Conservation (phyloP, 2,329 filamentous ascomycete species). For the Clarireedia homoeocarpa region DNA sequence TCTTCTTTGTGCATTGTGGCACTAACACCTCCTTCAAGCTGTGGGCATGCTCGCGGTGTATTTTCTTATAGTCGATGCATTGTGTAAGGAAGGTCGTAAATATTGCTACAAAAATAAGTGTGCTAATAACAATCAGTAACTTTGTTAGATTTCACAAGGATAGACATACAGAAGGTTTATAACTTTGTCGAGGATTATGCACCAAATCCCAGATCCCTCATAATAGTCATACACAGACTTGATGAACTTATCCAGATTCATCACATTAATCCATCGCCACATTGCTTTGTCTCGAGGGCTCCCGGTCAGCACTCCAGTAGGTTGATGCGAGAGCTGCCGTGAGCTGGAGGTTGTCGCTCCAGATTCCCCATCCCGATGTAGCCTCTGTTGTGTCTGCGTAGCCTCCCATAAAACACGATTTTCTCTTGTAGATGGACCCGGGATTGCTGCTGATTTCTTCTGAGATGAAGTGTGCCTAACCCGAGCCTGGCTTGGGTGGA, state of each 20-base stretch:
- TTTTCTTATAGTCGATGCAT: slow-evolving; percentile 57
- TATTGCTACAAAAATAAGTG: slow-evolving; percentile 57
- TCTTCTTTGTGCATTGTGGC: slow-evolving; percentile 45
- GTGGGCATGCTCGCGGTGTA: slow-evolving; percentile 42
- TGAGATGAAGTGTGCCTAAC: slow-evolving; percentile 10
- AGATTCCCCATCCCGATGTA: slow-evolving; percentile 34
- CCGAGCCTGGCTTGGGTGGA: slow-evolving; percentile 21
- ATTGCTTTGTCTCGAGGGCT: slow-evolving; percentile 60
- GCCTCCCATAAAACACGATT: slow-evolving; percentile 47
- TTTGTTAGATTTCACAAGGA: background rate
- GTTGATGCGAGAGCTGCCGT: slow-evolving; percentile 38
- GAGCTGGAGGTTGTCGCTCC: background rate
- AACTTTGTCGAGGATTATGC: slow-evolving; percentile 50
- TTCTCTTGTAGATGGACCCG: slow-evolving; percentile 37
- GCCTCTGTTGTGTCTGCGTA: slow-evolving; percentile 42
- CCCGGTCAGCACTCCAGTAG: slow-evolving; percentile 38
- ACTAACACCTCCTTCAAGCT: slow-evolving; percentile 43
- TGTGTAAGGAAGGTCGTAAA: slow-evolving; percentile 62
- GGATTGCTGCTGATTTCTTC: slow-evolving; percentile 27
- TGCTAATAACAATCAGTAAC: slow-evolving; percentile 34
- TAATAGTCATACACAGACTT: slow-evolving; percentile 64
- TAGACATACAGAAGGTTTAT: slow-evolving; percentile 48
- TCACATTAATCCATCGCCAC: slow-evolving; percentile 67
- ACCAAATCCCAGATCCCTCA: slow-evolving; percentile 59
- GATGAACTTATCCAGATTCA: slow-evolving; percentile 62